Percentiles rank a stretch among this genome's conserved stretches.
phyloP scores from a whole-genome alignment of 257 asterid species.

The Sherardia arvensis region DNA sequence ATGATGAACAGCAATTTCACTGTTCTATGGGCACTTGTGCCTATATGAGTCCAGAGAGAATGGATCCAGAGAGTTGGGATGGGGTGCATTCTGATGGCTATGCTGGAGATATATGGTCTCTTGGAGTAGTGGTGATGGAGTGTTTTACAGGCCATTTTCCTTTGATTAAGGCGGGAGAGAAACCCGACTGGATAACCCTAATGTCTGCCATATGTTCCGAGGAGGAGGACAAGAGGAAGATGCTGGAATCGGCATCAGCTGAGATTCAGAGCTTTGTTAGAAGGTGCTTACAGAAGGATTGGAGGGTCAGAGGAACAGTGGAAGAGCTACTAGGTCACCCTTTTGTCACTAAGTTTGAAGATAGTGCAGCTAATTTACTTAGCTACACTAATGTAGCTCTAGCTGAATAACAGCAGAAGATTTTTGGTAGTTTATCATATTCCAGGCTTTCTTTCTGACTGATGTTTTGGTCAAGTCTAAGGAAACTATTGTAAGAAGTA shows the following conservation, averaged over 20 bases:
- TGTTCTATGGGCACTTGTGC: slow-evolving; percentile 34
- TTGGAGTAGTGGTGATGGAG: slow-evolving; percentile 44
- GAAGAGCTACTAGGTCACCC: slow-evolving; percentile 44
- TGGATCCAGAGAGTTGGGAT: slow-evolving; percentile 37
- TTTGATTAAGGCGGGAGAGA: slow-evolving; percentile 23
- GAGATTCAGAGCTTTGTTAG: slow-evolving; percentile 32
- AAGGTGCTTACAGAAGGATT: slow-evolving; percentile 39
- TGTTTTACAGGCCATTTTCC: slow-evolving; percentile 38
- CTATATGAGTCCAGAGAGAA: slow-evolving; percentile 50
- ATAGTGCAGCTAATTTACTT: background rate
- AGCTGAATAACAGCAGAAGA: background rate
- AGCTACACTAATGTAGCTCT: background rate
- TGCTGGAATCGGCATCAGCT: slow-evolving; percentile 23
- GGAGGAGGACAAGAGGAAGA: slow-evolving; percentile 24
- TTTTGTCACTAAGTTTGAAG: slow-evolving; percentile 23
- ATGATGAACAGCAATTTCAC: background rate
- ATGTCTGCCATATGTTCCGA: slow-evolving; percentile 3
- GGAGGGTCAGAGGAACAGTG: slow-evolving; percentile 42
- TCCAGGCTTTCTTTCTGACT: background rate
- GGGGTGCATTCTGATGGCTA: slow-evolving; percentile 22
- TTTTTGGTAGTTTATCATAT: background rate
- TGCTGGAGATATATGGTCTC: slow-evolving; percentile 46
- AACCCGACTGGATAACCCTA: slow-evolving; percentile 37
- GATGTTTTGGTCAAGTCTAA: background rate
- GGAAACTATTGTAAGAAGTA: background rate